Evolutionary conservation across 352 stramenopile species (phyloP).

Genomic region (Saprolegnia parasitica): DNA sequence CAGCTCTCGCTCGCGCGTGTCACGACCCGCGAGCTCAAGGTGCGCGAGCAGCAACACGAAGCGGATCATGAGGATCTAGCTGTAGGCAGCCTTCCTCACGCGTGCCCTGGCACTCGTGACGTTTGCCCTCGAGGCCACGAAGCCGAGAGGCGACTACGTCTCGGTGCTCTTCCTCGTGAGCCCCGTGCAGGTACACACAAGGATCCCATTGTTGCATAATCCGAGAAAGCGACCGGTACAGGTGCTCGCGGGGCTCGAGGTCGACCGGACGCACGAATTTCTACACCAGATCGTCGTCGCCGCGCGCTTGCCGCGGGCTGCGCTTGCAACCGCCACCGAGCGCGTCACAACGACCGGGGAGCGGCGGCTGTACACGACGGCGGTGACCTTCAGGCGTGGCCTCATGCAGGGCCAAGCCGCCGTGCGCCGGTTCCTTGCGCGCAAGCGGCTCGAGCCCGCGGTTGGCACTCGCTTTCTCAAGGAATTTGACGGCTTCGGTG

Average conservation of each 20-base stretch:
- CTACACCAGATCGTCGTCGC: constrained; percentile 65
- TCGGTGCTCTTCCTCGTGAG: constrained; percentile 73
- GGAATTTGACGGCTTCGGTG: constrained; percentile 53
- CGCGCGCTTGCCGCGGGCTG: constrained; percentile 48
- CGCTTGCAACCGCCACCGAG: constrained; percentile 48
- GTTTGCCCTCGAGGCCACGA: constrained; percentile 41
- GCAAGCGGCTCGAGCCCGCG: constrained; percentile 22
- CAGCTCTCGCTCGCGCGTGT: constrained; percentile 62
- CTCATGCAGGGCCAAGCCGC: constrained; percentile 65
- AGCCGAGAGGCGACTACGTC: constrained; percentile 40
- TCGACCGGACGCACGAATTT: constrained; percentile 70
- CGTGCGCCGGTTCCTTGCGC: constrained; percentile 59
- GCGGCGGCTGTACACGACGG: constrained; percentile 59
- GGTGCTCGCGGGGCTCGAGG: constrained; percentile 50
- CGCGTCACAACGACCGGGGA: constrained; percentile 57
- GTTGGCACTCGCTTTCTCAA: constrained; percentile 69
- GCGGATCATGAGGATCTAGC: neutral
- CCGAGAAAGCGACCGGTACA: neutral
- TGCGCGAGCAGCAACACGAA: constrained; percentile 17
- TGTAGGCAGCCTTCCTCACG: constrained; percentile 67
- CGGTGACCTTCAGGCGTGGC: constrained; percentile 65
- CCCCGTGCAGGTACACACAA: constrained; percentile 55
- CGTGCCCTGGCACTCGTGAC: constrained; percentile 70
- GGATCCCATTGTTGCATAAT: neutral
- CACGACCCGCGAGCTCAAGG: constrained; percentile 70